phyloP scores from a whole-genome alignment of 2,329 filamentous ascomycete species.

The Chrysoporthe cubensis region DNA sequence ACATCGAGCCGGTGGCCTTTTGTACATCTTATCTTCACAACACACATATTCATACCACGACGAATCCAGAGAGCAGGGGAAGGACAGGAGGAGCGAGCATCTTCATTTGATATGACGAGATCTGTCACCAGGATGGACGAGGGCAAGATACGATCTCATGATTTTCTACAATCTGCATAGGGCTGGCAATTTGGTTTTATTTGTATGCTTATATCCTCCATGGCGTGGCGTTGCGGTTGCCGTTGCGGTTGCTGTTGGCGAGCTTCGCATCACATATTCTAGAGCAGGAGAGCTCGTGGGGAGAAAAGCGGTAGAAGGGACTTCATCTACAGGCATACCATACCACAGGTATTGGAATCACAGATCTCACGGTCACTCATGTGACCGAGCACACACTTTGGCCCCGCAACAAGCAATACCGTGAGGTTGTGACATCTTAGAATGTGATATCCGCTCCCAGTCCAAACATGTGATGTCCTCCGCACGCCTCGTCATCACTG shows the following conservation, averaged over 20 bases:
- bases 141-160: not conserved
- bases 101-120: not conserved
- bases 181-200: not conserved
- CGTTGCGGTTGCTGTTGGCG: not conserved
- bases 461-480: not conserved
- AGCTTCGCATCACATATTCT: not conserved
- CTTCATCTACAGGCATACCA: not conserved
- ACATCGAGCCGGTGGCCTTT: not conserved
- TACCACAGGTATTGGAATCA: not conserved
- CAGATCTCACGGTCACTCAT: not conserved
- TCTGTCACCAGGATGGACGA: not conserved
- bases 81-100: not conserved
- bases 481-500: constrained; percentile 1
- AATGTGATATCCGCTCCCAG: too few relatives aligned
- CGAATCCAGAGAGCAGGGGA: not conserved
- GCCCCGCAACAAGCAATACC: too few relatives aligned
- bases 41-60: not conserved
- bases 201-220: not conserved
- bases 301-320: not conserved
- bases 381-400: not conserved
- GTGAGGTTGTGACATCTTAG: too few relatives aligned
- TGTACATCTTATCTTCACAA: not conserved
- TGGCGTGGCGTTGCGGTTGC: not conserved
- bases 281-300: not conserved
- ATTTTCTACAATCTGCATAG: not conserved